phyloP scores from a whole-genome alignment of 1,139 yeast species.

The Candida glucosophila region DNA sequence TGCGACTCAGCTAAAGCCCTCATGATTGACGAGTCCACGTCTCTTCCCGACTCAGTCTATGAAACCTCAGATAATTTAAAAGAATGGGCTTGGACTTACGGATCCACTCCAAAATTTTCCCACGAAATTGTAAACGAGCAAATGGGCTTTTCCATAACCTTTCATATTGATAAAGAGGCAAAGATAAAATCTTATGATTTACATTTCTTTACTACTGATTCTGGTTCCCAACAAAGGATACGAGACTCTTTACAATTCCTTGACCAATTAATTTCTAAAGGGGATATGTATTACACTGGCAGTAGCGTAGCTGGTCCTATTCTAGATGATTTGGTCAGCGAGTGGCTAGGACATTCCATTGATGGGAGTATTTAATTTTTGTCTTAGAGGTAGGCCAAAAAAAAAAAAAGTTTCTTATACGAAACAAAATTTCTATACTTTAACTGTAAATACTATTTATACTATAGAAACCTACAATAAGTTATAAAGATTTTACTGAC shows the following conservation, averaged over 20 bases:
- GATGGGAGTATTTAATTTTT: constrained; percentile 45
- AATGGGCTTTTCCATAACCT: constrained; percentile 22
- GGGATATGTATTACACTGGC: constrained; percentile 29
- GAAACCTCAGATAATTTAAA: constrained; percentile 35
- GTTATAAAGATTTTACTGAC: too few relatives aligned
- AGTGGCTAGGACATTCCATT: constrained; percentile 39
- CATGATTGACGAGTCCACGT: constrained; percentile 17
- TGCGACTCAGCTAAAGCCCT: too few relatives aligned
- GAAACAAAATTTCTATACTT: too few relatives aligned
- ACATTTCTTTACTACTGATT: constrained; percentile 2
- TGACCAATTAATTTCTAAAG: constrained; percentile 16
- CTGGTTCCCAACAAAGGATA: constrained; percentile 8
- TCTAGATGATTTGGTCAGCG: constrained; percentile 33
- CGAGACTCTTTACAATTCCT: constrained; percentile 22
- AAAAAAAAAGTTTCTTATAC: too few relatives aligned
- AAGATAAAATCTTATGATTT: too few relatives aligned
- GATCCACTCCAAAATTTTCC: constrained; percentile 59
- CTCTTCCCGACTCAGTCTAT: constrained; percentile 39
- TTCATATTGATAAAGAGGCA: constrained; percentile 32
- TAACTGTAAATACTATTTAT: too few relatives aligned
- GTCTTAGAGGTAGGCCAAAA: too few relatives aligned
- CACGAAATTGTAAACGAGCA: constrained; percentile 31
- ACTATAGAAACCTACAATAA: too few relatives aligned
- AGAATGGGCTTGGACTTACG: constrained; percentile 67
- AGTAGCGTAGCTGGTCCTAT: constrained; percentile 38